Conservation (phyloP, 305 asterid species). For the Fraxinus baroniana region DNA sequence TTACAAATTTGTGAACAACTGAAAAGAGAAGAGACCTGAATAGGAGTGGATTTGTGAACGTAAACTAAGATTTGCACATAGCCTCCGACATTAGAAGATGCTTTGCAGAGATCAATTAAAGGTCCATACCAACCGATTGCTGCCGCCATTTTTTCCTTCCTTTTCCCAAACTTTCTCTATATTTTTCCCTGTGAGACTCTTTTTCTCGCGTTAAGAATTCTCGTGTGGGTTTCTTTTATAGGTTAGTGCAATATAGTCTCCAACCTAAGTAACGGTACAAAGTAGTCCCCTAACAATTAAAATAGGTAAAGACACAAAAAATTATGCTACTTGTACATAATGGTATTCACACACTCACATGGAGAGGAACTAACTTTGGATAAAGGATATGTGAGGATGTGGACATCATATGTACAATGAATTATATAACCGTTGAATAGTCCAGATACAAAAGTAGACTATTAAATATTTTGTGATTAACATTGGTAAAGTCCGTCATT, state of each 20-base stretch:
- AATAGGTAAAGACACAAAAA: neutral
- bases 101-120: slow-evolving; percentile 54
- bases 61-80: slow-evolving; percentile 62
- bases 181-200: neutral
- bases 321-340: too few species aligned
- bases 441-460: neutral
- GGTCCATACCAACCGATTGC: slow-evolving; percentile 77
- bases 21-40: slow-evolving; percentile 46
- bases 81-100: slow-evolving; percentile 52
- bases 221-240: neutral
- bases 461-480: neutral
- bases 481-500: neutral
- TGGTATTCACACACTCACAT: too few species aligned
- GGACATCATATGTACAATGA: too few species aligned
- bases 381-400: too few species aligned
- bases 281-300: neutral
- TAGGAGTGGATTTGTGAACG: slow-evolving; percentile 58
- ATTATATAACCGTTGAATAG: too few species aligned
- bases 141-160: slow-evolving; percentile 37
- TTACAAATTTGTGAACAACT: neutral
- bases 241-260: neutral
- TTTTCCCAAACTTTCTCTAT: neutral
- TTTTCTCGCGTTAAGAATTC: neutral
- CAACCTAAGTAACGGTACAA: neutral
- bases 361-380: too few species aligned